Base-by-base conservation (phyloP, 2,329 filamentous ascomycete genomes). In the Geosmithia putterillii region DNA sequence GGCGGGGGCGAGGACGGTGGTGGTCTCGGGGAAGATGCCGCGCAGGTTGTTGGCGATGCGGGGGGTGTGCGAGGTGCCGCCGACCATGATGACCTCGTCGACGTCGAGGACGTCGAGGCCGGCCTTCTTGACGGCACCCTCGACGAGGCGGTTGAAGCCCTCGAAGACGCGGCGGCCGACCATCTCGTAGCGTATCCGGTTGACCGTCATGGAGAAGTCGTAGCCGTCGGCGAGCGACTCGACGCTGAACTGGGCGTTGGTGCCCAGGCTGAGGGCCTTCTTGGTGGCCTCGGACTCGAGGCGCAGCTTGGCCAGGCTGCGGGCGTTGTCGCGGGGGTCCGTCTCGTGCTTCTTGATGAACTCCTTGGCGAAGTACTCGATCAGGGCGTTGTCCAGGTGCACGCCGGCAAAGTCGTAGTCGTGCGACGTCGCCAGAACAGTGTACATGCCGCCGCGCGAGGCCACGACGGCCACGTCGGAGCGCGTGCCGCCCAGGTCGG, bases 351-450 rank as follows among this genome's bases (percentile, higher is more conserved):
- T 95, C 78, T 98, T 96, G 58, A 92, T 76, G 69, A 98, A 98
- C 66, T 98, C 92, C 74, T 98, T 98, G 54, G 90, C 85, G 54
- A 96, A 95, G 72, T 95, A 83, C 61, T 98, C 90, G 61, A 95
- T 85, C 46, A 98, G 74, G 41, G 90, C 83, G 61, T 92, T 77
- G 69, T 98, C 92, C 45, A 98, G 74, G 51, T 88, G 81, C 32
- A 79, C 74, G 57, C 92, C 92, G 45, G 86, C 81, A 52, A 90
- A 85, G 58, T 96, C 89, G 66, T 94, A 95, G 71, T 98, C 92
- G 69, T 96, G 92, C 23, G 83, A 79, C 12, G 90, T 94, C 18
- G 92, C 88, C 46, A 98, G 74, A 54, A 95, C 81, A 47, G 87
- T 95, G 74, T 96, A 96, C 71, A 96, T 90, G 59, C 92, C 92